Base-by-base conservation (phyloP, 1,284 basidiomycete genomes). In the Afroboletus lepidellus region DNA sequence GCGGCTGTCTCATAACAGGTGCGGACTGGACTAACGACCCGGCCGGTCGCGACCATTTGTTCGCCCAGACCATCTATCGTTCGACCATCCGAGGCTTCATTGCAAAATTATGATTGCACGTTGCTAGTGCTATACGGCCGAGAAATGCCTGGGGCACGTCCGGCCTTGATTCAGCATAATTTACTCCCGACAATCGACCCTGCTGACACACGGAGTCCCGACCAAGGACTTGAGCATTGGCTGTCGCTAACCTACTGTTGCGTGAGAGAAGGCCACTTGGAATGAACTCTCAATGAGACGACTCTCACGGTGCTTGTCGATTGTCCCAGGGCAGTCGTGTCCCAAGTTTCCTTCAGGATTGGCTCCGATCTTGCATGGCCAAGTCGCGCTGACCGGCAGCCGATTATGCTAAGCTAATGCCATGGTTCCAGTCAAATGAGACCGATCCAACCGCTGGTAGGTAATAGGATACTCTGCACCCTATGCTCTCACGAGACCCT, bases 401-500 rank as follows among this genome's bases (percentile, higher is more conserved):
- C 47, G 39, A 49, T 32, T 21, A 20, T 34, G 8, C 29, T 41
- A 46, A 56, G 34, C 33, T 39, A 57, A n/a, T n/a, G n/a, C n/a
- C n/a, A n/a, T n/a, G 41, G 43, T 29, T 16, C 36, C 12, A 47
- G 21, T 23, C 33, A 18, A 18, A 36, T 36, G 21, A 55, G n/a
- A 25, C 24, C 38, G 46, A 41, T 32, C 25, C 16, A 9, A 42
- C 32, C 16, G n/a, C 47, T 29, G 20, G 12, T 20, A 43, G 27
- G 38, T 36, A 38, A 16, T 16, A 20, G 18, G 27, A 21, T 8
- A n/a, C 13, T 33, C 41, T 43, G n/a, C 38, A 30, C 33, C 39
- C 15, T 25, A 38, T 43, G 15, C 34, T 46, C 51, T 52, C 51
- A 56, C 50, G 61, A 48, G 30, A 45, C 21, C 38, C 21, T 24